phyloP scores from a whole-genome alignment of 495 filamentous ascomycete species.

The Friedmanniomyces endolithicus region DNA sequence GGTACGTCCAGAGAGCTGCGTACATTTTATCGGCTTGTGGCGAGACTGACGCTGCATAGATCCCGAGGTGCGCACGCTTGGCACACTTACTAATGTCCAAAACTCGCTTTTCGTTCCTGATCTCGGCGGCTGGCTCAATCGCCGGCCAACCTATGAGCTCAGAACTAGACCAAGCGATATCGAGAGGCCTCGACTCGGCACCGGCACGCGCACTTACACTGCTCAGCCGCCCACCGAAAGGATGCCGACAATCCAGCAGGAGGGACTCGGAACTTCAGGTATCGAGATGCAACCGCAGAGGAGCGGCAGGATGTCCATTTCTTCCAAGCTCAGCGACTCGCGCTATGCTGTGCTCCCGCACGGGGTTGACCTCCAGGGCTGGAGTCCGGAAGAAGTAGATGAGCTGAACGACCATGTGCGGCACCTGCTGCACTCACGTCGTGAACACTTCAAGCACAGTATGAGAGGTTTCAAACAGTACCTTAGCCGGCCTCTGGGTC shows the following conservation, averaged over 20 bases:
- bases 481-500: conserved; percentile 56
- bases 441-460: conserved; percentile 59
- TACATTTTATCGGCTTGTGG: no score
- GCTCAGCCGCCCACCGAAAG: not conserved
- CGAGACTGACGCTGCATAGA: conserved; percentile 15
- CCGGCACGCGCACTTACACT: not conserved
- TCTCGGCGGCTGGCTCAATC: conserved; percentile 39
- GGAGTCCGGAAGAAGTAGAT: conserved; percentile 54
- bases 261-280: not conserved
- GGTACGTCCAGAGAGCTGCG: conserved; percentile 9
- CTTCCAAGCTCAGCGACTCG: conserved; percentile 15
- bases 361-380: conserved; percentile 52
- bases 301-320: conserved; percentile 7
- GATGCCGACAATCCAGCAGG: not conserved
- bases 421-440: conserved; percentile 67
- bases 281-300: conserved; percentile 14
- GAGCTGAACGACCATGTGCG: conserved; percentile 70
- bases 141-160: conserved; percentile 61
- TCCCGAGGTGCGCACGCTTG: conserved; percentile 20
- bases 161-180: conserved; percentile 35
- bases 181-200: not conserved
- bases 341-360: conserved; percentile 50
- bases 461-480: conserved; percentile 70
- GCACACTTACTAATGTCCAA: conserved; percentile 23
- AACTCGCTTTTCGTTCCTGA: conserved; percentile 24